Evolutionary conservation across 257 asterid genomes (phyloP).

Genomic region (Gynochthodes officinalis): DNA sequence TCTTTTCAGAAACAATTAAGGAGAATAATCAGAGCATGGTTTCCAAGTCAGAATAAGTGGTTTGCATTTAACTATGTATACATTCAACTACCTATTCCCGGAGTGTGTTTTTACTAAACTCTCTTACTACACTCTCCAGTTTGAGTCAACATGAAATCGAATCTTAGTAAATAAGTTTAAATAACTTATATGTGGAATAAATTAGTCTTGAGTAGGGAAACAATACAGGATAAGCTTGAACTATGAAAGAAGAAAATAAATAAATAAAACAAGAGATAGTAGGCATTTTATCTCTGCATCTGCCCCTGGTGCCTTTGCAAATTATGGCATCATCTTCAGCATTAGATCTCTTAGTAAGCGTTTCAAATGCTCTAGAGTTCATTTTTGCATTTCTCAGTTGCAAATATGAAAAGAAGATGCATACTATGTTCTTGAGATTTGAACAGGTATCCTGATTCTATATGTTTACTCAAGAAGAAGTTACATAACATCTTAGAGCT

Average conservation of each 20-base stretch:
- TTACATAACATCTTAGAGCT: neutral
- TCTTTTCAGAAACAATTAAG: neutral
- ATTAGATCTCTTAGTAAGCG: neutral
- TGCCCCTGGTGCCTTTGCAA: neutral
- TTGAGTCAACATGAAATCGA: neutral
- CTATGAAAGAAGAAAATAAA: neutral
- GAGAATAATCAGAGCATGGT: neutral
- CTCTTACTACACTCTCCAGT: neutral
- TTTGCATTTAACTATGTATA: neutral
- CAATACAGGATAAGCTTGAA: neutral
- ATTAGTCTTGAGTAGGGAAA: neutral
- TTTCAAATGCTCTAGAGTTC: neutral
- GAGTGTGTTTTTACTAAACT: neutral
- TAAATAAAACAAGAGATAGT: neutral
- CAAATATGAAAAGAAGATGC: neutral
- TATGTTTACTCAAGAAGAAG: neutral
- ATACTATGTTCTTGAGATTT: neutral
- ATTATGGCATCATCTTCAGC: neutral
- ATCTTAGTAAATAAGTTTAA: neutral
- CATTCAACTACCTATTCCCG: neutral
- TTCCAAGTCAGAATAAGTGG: neutral
- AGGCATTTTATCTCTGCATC: neutral
- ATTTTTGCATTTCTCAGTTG: neutral
- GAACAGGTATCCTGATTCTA: neutral
- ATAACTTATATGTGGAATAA: neutral